Evolutionary conservation across 1,284 basidiomycete species (phyloP).

Genomic region (Microbotryomycetes sp.): DNA sequence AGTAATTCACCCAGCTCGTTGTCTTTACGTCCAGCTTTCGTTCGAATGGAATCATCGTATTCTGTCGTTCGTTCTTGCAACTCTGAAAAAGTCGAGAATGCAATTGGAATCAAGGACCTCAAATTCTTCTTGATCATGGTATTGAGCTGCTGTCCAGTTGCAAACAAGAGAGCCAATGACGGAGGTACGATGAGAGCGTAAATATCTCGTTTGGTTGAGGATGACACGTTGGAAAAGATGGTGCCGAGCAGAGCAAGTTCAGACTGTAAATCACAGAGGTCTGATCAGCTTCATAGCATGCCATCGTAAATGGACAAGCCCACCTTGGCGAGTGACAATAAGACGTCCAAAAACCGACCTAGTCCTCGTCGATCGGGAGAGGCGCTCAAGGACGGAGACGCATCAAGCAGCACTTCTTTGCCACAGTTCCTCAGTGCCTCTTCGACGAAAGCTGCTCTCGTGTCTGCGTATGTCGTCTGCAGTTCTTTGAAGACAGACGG

Average conservation of each 20-base stretch:
- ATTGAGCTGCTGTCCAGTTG: slow-evolving; percentile 35
- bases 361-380: slow-evolving; percentile 10
- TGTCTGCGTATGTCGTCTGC: slow-evolving; percentile 12
- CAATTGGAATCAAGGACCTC: slow-evolving; percentile 34
- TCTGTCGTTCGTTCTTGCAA: slow-evolving; percentile 26
- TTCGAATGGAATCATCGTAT: slow-evolving; percentile 37
- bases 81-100: slow-evolving; percentile 36
- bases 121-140: slow-evolving; percentile 36
- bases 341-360: slow-evolving; percentile 25
- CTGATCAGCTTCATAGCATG: not conserved
- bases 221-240: slow-evolving; percentile 17
- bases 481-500: slow-evolving; percentile 5
- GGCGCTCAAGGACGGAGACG: slow-evolving; percentile 6
- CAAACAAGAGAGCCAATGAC: slow-evolving; percentile 31
- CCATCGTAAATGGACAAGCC: not conserved
- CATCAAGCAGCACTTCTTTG: slow-evolving; percentile 27
- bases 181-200: slow-evolving; percentile 32
- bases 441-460: slow-evolving; percentile 20
- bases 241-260: slow-evolving; percentile 27
- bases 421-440: slow-evolving; percentile 15
- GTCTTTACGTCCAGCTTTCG: slow-evolving; percentile 36
- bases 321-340: slow-evolving; percentile 29
- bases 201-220: slow-evolving; percentile 4
- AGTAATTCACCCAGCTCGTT: slow-evolving; percentile 39
- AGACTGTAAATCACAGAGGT: slow-evolving; percentile 7